A percentile compares a stretch with the other conserved stretches of the same genome.
These are phyloP conservation scores for Tolypocladium amazonense DNA, from an alignment of 2,329 filamentous ascomycete genomes.

Conservation along the genomic window DNA sequence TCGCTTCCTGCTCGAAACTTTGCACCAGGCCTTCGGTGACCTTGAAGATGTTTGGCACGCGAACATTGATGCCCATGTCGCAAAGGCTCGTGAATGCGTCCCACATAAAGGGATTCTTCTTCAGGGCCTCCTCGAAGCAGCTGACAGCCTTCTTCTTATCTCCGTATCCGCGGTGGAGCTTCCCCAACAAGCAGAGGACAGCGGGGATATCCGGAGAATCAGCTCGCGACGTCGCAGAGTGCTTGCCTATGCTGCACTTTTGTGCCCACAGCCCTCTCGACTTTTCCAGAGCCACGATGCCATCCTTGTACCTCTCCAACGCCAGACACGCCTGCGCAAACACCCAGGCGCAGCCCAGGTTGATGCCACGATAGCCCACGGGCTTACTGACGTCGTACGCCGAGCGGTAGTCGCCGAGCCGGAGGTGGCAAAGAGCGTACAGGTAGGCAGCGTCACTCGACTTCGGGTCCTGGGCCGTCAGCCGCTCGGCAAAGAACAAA, in stretches of 20 bases:
- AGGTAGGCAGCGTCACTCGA: slow-evolving; percentile 75
- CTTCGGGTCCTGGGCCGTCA: slow-evolving; percentile 73
- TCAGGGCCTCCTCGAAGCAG: slow-evolving; percentile 80
- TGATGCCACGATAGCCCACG: slow-evolving; percentile 57
- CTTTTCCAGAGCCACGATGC: slow-evolving; percentile 75
- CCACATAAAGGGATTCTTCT: slow-evolving; percentile 94
- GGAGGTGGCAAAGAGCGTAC: slow-evolving; percentile 73
- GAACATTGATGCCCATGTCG: slow-evolving; percentile 73
- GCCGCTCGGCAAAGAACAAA: slow-evolving; percentile 82
- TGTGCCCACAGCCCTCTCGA: slow-evolving; percentile 64
- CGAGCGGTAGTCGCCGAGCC: slow-evolving; percentile 71
- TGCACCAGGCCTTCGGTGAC: slow-evolving; percentile 45
- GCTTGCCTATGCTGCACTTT: slow-evolving; percentile 71
- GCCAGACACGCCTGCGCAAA: slow-evolving; percentile 83
- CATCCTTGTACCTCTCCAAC: slow-evolving; percentile 69
- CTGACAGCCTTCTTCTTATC: slow-evolving; percentile 73
- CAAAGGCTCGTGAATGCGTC: slow-evolving; percentile 87
- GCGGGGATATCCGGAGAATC: slow-evolving; percentile 74
- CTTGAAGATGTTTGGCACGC: slow-evolving; percentile 79
- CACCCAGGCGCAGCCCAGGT: slow-evolving; percentile 82
- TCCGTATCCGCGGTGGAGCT: slow-evolving; percentile 75
- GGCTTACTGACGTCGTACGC: slow-evolving; percentile 75
- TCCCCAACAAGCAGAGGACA: slow-evolving; percentile 74
- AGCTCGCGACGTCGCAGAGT: slow-evolving; percentile 65
- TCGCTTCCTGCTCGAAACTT: slow-evolving; percentile 29